Base-by-base conservation (phyloP, 1,284 basidiomycete species). In the Ustilago hordei region DNA sequence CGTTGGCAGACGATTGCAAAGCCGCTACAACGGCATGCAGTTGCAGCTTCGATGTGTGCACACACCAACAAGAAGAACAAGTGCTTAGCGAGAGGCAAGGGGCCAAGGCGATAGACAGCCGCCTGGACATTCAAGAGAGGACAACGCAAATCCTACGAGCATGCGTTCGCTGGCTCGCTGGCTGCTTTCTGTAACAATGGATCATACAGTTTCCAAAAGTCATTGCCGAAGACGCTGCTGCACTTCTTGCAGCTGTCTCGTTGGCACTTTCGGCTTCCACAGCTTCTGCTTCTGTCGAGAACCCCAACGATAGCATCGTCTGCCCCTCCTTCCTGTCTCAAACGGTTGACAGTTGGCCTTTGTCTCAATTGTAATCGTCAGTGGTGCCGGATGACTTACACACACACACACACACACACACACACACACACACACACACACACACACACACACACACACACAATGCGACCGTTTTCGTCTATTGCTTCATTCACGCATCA, bases 361-460 rank as follows among this genome's bases (percentile, higher is more conserved):
- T 60, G 64, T 66, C 64, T 66, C 64, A 45, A 6, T 58, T 32
- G 45, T 19, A 34, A 58, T 58, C 56, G 45, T 48, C 56, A 58
- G 13, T 32, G 28, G 4, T 17, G 48, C 32, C 28, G 48, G 32
- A 4, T 50, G 48, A 19, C 8, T 12, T 28, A 23, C 31, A n/a
- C n/a, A n/a, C n/a, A n/a, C n/a, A n/a, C n/a, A n/a, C n/a, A n/a
- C n/a, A n/a, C n/a, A n/a, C n/a, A n/a, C n/a, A n/a, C n/a, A n/a
- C n/a, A n/a, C n/a, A n/a, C n/a, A n/a, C n/a, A n/a, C n/a, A n/a
- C n/a, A n/a, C n/a, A n/a, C n/a, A n/a, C n/a, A n/a, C n/a, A n/a
- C n/a, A n/a, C n/a, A n/a, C n/a, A n/a, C n/a, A n/a, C n/a, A n/a
- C n/a, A 19, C 8, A 32, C 47, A 23, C 31, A 19, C 13, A 31